phyloP scores from a whole-genome alignment of 192 early-diverging fungal species.

The Phycomyces blakesleeanus region DNA sequence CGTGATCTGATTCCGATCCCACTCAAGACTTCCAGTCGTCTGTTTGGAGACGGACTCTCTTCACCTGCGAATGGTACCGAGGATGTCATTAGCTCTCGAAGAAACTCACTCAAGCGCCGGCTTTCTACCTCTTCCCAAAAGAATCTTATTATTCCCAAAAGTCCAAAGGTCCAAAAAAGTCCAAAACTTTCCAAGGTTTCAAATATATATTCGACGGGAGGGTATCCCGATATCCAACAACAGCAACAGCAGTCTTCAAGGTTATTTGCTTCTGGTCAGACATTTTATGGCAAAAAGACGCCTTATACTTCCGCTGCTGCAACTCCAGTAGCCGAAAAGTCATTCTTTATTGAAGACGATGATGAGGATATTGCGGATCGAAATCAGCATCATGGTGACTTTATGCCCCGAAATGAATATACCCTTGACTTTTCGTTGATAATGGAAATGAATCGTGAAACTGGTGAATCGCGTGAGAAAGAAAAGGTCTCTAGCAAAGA shows the following conservation, averaged over 20 bases:
- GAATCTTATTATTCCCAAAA: not conserved
- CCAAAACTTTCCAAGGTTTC: no score
- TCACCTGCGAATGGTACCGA: not conserved
- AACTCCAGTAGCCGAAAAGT: slow-evolving; percentile 4
- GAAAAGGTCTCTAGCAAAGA: not conserved
- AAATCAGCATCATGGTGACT: not conserved
- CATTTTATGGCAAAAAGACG: slow-evolving; percentile 12
- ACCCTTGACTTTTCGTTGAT: not conserved
- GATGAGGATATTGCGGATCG: not conserved
- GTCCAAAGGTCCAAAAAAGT: no score
- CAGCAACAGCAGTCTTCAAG: not conserved
- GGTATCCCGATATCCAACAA: not conserved
- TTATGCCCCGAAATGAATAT: not conserved
- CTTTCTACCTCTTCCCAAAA: not conserved
- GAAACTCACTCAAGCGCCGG: not conserved
- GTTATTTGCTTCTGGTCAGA: slow-evolving; percentile 1
- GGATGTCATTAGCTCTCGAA: not conserved
- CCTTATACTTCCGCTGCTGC: slow-evolving; percentile 20
- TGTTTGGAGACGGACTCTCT: not conserved
- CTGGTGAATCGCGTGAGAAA: not conserved
- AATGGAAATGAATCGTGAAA: no score
- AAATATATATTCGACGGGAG: not conserved
- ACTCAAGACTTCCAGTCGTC: slow-evolving; percentile 23
- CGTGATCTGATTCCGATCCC: slow-evolving; percentile 33
- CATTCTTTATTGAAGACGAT: not conserved